Base-by-base conservation (phyloP, 192 early-diverging fungal genomes). In the Gryganskiella cystojenkinii region DNA sequence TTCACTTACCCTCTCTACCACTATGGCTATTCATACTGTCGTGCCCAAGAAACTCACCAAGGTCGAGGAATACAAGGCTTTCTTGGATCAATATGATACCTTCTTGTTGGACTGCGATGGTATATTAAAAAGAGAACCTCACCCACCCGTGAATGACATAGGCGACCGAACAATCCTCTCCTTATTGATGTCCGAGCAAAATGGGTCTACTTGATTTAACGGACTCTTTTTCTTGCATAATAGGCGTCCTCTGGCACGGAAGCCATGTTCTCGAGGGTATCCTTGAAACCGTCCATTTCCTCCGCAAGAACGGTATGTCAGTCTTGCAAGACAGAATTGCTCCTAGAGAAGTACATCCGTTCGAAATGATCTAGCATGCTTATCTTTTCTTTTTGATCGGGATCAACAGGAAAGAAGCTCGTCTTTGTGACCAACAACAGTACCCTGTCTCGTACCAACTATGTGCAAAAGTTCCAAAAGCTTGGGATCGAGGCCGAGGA, bases 351-450 rank as follows among this genome's bases (percentile, higher is more conserved):
- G 34, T 19, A 28, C 22, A 27, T 13, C 40, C 30, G 17, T 56
- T 33, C 2, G 6, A 22, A 19, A 6, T 56, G 25, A 3, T 47
- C 5, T 1, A 42, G 3, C 35, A 42, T 56, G 3, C 27, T 31
- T 42, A 44, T 53, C n/a, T 53, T 59, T 25, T 31, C 47, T 30
- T 17, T 50, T 53, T 25, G 6, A 24, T 33, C 49, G 22, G 42
- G 22, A 2, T 24, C 19, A 42, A 35, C 45, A 89, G 94, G 92
- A 34, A 99, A 99, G 83, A 88, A 88, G 30, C 67, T 98, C n/a
- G 84, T 98, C 44, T 99, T 98, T 82, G 96, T 99, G 20, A 95
- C 98, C 35, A 99, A 99, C 89, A 99, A 99, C 86, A 94, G 92
- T 79, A 91, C 93, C 43, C 95, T 92, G 53, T 96, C 96, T 20